Evolutionary conservation across 768 basidiomycete species (phyloP), one percentile per base, ranked within the genome.

Genomic region (Royoungia palumana): DNA sequence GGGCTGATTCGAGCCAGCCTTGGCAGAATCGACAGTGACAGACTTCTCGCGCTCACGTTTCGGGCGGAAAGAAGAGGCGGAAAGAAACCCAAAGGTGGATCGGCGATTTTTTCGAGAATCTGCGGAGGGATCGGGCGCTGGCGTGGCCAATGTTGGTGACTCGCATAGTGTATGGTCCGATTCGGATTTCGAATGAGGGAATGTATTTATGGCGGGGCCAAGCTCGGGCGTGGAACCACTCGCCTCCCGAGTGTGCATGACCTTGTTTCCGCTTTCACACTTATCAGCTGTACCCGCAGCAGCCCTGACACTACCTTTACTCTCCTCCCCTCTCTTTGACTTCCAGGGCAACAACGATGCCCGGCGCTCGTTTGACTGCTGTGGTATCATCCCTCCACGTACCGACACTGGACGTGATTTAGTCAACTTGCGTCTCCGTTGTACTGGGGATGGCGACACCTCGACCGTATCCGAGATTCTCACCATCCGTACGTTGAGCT

Each of bases 81-180:
- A 19, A 4, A 68, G 35, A 6, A 66, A 60, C 8, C 57, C 61
- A 50, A 66, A 66, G 3, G 59, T 66, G 27, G 43, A 56, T 39
- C 66, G 42, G 16, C 51, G 61, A 19, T 41, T 3, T 47, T 44
- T 57, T 12, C 47, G 62, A 43, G 46, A 24, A 28, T 41, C 27
- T 12, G 19, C 8, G 11, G 25, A 9, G 45, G 32, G 27, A 19
- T 19, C 1, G 43, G 17, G 27, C 7, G 21, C 35, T 30, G 45
- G 27, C 1, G 9, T 27, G 12, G 47, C 19, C 2, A 20, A 5
- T 4, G 38, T 38, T 1, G 35, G 9, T 13, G 39, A 21, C 21
- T 46, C 20, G 41, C 38, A 5, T 11, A 41, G 25, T 0, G 28
- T 5, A 32, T 4, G n/a, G 9, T 38, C 22, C 6, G 38, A 21